Evolutionary conservation across 371 early-diverging fungal species (phyloP).

Genomic region (Fennellomyces sp.): DNA sequence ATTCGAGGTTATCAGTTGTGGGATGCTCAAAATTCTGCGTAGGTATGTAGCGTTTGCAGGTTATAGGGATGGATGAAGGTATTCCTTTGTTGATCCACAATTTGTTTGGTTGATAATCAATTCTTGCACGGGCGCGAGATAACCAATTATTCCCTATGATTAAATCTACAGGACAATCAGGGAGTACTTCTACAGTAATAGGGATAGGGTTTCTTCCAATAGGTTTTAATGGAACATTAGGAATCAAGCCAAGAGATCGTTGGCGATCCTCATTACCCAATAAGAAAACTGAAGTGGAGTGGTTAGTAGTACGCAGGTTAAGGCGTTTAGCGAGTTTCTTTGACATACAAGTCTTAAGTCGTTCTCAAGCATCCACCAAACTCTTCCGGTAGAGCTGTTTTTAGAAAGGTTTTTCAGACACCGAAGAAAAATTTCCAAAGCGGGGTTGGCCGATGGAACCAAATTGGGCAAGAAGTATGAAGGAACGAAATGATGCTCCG

Average conservation of each 20-base stretch:
- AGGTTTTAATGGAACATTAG: background rate
- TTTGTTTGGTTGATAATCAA: background rate
- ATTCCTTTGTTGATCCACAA: background rate
- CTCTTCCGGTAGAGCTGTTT: no score
- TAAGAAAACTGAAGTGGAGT: background rate
- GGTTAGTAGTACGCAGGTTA: background rate
- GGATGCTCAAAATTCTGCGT: background rate
- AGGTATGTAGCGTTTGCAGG: background rate
- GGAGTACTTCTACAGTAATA: background rate
- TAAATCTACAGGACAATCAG: background rate
- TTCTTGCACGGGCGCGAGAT: background rate
- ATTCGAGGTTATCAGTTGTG: background rate
- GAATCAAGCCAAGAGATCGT: background rate
- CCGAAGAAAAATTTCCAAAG: no score
- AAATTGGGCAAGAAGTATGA: no score
- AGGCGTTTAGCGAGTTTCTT: background rate
- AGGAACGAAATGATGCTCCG: no score
- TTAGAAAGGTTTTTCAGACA: no score
- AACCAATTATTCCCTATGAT: background rate
- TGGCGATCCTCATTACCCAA: background rate
- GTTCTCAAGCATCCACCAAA: no score
- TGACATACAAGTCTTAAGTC: background rate
- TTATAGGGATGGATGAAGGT: background rate
- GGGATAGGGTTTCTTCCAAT: background rate
- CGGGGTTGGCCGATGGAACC: no score